Evolutionary conservation across 1,139 yeast genomes (phyloP), one percentile per base, ranked within the genome.

Genomic region (Candida sanyaensis): DNA sequence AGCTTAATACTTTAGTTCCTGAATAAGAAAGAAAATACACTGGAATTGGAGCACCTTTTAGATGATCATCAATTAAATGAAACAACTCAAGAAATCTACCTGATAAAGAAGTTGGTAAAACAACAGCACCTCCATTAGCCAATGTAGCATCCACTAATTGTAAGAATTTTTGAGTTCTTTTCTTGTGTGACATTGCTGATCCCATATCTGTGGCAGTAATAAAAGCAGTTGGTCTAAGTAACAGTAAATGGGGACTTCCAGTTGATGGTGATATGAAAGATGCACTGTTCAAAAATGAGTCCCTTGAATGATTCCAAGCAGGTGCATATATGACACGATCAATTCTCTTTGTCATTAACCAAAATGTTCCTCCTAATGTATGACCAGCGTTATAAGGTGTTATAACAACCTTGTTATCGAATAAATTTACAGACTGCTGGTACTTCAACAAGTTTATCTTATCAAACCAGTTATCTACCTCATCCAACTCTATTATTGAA

Each of bases 331-430:
- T 74, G 13, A 91, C 73, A 53, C 86, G 87, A 55, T 93, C 97
- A 26, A 86, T 79, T 55, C 87, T 84, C 54, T 84, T 84, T 46
- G 81, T 78, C 24, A 92, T 68, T 41, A 86, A 71, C 98, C 98
- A 93, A 47, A 87, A 80, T 0, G 90, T 84, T 7, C 99, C 98
- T 49, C 99, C 99, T 36, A 95, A 75, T 0, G 96, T 78, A 62
- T 90, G 97, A 1, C 99, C 99, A 0, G 98, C 87, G 64, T 89
- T 90, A 57, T 85, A 85, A 0, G 98, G 96, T 0, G 96, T 86
- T 12, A 92, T 70, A 1, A 81, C 73, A 21, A 89, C 65, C 46
- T 65, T 68, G 24, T 87, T 90, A 52, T 84, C 88, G 47, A 80
- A 75, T 48, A 85, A 67, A 47, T 75, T 78, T n/a, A 83, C 73